Percentiles rank a stretch among this genome's conserved stretches.
phyloP scores from a whole-genome alignment of 768 basidiomycete species.

The Neoboletus subvelutipes region DNA sequence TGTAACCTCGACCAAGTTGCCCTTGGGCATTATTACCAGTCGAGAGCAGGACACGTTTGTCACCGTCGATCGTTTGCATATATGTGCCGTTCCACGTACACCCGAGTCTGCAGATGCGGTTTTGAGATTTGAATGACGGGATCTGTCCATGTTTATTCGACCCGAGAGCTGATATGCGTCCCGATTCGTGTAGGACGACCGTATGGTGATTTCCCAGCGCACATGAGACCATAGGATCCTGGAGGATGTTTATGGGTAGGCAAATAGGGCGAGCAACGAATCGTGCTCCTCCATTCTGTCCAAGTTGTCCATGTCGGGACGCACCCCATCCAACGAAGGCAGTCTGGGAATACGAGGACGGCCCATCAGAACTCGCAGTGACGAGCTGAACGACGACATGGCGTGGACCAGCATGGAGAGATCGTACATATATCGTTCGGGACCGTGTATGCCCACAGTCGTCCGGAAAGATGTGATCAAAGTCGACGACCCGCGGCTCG shows the following conservation, averaged over 20 bases:
- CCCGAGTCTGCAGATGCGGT: conserved; percentile 36
- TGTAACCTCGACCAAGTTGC: conserved; percentile 55
- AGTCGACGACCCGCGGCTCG: conserved; percentile 7
- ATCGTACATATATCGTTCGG: conserved; percentile 36
- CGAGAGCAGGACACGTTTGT: conserved; percentile 38
- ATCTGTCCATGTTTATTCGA: conserved; percentile 73
- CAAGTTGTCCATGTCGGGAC: conserved; percentile 83
- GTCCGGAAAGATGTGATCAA: conserved; percentile 35
- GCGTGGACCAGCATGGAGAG: conserved; percentile 64
- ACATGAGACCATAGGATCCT: conserved; percentile 35
- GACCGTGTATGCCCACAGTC: conserved; percentile 26
- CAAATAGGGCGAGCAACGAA: conserved; percentile 25
- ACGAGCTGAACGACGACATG: conserved; percentile 59
- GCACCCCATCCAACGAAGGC: conserved; percentile 79
- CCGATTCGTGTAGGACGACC: conserved; percentile 44
- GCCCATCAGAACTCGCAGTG: conserved; percentile 21
- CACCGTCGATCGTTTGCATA: conserved; percentile 29
- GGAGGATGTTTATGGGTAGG: conserved; percentile 33
- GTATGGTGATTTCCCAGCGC: conserved; percentile 57
- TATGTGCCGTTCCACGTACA: conserved; percentile 88
- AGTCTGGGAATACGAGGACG: conserved; percentile 15
- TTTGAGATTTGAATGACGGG: conserved; percentile 32
- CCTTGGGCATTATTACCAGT: conserved; percentile 58
- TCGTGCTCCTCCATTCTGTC: conserved; percentile 29
- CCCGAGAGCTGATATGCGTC: conserved; percentile 54